Evolutionary conservation across 1,284 basidiomycete genomes (phyloP).

Genomic region (Acaromyces ingoldii): DNA sequence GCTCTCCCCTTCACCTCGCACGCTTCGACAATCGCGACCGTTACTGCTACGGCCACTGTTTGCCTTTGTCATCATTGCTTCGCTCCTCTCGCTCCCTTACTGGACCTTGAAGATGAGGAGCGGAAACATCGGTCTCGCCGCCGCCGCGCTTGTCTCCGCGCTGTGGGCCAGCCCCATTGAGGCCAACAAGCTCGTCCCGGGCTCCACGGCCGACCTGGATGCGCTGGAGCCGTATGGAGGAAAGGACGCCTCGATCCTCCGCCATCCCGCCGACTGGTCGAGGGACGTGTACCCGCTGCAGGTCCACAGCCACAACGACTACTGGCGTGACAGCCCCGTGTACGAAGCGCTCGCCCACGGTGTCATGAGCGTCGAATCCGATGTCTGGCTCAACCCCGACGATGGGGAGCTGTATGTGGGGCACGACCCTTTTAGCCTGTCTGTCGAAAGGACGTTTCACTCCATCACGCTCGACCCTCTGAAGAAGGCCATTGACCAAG

Average conservation of each 20-base stretch:
- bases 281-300: conserved; percentile 17
- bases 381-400: conserved; percentile 36
- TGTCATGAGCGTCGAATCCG: conserved; percentile 27
- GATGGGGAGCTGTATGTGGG: conserved; percentile 31
- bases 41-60: too few relatives aligned
- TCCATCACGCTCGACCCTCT: conserved; percentile 26
- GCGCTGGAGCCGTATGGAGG: conserved; percentile 12
- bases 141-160: too few relatives aligned
- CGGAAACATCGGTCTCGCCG: too few relatives aligned
- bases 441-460: conserved; percentile 27
- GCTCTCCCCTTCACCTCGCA: too few relatives aligned
- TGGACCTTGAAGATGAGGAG: too few relatives aligned
- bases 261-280: conserved; percentile 20
- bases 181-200: too few relatives aligned
- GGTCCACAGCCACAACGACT: conserved; percentile 43
- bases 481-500: conserved; percentile 23
- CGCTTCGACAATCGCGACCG: too few relatives aligned
- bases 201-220: too few relatives aligned
- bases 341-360: conserved; percentile 33
- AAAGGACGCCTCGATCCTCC: conserved; percentile 12
- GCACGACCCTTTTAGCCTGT: conserved; percentile 30
- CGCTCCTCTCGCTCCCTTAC: too few relatives aligned
- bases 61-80: too few relatives aligned
- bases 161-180: too few relatives aligned
- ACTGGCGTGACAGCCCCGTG: conserved; percentile 26